phyloP scores from a whole-genome alignment of 2,329 filamentous ascomycete species.

The Pseudogymnoascus destructans region DNA sequence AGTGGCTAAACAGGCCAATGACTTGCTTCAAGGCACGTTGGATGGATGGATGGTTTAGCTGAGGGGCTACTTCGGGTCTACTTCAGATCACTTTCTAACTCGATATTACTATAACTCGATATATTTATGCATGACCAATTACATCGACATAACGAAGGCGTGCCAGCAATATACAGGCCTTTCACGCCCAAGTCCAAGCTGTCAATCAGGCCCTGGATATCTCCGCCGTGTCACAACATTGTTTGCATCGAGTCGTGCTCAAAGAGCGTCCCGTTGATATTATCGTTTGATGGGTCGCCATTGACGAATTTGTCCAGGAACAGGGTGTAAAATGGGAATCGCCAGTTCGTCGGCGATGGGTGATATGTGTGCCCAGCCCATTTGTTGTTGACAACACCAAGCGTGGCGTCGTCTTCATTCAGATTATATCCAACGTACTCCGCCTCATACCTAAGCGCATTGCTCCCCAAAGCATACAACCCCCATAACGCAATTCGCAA shows the following conservation, averaged over 20 bases:
- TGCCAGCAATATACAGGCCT: constrained; percentile 49
- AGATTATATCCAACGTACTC: constrained; percentile 39
- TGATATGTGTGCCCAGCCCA: constrained; percentile 40
- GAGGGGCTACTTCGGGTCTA: no score
- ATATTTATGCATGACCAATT: no score
- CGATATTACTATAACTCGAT: no score
- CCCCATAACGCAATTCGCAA: constrained; percentile 2
- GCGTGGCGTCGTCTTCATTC: constrained; percentile 30
- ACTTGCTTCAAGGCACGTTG: no score
- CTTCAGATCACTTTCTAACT: no score
- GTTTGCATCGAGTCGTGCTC: constrained; percentile 48
- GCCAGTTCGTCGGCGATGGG: constrained; percentile 47
- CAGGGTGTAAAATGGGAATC: constrained; percentile 51
- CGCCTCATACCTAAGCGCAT: constrained; percentile 10
- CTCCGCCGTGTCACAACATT: constrained; percentile 50
- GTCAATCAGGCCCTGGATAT: constrained; percentile 42
- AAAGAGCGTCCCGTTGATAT: constrained; percentile 45
- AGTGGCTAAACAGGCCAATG: no score
- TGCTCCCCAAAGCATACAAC: not conserved
- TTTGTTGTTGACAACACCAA: constrained; percentile 29
- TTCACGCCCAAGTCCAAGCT: constrained; percentile 55
- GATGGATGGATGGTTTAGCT: no score
- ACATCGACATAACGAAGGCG: constrained; percentile 45
- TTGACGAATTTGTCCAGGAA: constrained; percentile 53
- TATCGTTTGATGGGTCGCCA: constrained; percentile 50